These are phyloP conservation scores for Malbranchea zuffiana DNA, from an alignment of 2,329 filamentous ascomycete species.

Conservation along the genomic window DNA sequence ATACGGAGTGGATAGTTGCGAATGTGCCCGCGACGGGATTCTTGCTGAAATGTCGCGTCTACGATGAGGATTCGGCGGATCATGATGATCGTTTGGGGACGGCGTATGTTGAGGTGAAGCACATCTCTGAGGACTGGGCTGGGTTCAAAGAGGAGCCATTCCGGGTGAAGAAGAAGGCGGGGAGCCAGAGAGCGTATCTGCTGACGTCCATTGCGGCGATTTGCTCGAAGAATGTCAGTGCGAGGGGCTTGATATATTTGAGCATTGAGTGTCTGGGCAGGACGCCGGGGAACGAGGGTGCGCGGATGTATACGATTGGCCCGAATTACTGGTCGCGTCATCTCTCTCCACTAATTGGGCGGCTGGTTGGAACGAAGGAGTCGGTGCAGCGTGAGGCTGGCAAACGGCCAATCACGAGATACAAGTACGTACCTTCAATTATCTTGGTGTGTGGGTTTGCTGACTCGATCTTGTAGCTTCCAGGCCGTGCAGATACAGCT, in stretches of 20 bases:
- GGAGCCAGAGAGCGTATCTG: conserved; percentile 76
- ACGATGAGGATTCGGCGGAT: conserved; percentile 81
- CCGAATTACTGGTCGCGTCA: conserved; percentile 70
- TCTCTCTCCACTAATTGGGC: conserved; percentile 78
- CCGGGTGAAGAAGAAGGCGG: conserved; percentile 68
- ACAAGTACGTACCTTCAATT: conserved; percentile 50
- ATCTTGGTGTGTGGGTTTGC: background rate
- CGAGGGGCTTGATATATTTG: conserved; percentile 60
- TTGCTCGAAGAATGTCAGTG: conserved; percentile 50
- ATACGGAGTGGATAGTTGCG: conserved; percentile 76
- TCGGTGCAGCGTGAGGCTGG: conserved; percentile 45
- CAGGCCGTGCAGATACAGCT: conserved; percentile 89
- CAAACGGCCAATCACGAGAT: conserved; percentile 54
- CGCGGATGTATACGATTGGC: conserved; percentile 67
- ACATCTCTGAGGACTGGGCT: conserved; percentile 54
- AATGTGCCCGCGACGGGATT: conserved; percentile 76
- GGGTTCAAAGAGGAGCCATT: conserved; percentile 56
- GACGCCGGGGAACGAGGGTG: conserved; percentile 53
- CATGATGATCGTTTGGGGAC: conserved; percentile 82
- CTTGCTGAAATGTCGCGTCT: conserved; percentile 70
- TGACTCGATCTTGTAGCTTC: conserved; percentile 49
- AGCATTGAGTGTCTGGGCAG: conserved; percentile 68
- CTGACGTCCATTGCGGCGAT: conserved; percentile 57
- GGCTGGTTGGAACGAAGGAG: conserved; percentile 62
- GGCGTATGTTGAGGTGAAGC: conserved; percentile 56